Conservation (phyloP, 257 asterid species). For the Solanum chmielewskii region DNA sequence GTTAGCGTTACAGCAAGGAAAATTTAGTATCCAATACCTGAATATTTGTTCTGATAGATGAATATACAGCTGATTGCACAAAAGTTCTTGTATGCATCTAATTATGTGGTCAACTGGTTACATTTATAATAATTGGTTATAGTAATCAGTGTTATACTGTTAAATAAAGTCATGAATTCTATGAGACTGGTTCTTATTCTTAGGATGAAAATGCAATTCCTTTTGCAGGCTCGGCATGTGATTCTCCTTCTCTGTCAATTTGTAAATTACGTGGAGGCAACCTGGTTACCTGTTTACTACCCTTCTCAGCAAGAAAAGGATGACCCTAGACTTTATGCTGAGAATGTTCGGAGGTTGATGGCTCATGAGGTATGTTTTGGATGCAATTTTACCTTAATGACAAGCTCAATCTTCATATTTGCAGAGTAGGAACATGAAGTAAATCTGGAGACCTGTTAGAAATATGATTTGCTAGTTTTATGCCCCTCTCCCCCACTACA, state of each 20-base stretch:
- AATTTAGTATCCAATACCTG: not conserved
- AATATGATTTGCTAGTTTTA: not conserved
- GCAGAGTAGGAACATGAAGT: not conserved
- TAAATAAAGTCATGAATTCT: not conserved
- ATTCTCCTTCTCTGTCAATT: constrained; percentile 82
- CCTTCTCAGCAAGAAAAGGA: constrained; percentile 87
- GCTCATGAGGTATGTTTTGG: constrained; percentile 65
- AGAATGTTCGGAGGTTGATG: constrained; percentile 72
- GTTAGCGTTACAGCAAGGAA: not conserved
- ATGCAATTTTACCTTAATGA: not conserved
- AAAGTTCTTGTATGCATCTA: not conserved
- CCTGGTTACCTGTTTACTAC: constrained; percentile 55
- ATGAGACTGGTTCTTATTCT: constrained; percentile 2
- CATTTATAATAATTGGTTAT: not conserved
- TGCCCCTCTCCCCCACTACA: not conserved
- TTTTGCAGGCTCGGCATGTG: constrained; percentile 73
- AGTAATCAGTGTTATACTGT: not conserved
- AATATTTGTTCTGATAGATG: not conserved
- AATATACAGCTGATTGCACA: not conserved
- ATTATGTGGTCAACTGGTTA: not conserved
- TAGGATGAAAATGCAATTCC: constrained; percentile 8
- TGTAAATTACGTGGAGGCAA: constrained; percentile 67
- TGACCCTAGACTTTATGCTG: constrained; percentile 83
- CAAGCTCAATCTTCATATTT: not conserved
- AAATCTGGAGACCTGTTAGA: not conserved